These are phyloP conservation scores for Cryptococcus deneoformans DNA, from an alignment of 1,284 basidiomycete genomes.

Conservation along the genomic window DNA sequence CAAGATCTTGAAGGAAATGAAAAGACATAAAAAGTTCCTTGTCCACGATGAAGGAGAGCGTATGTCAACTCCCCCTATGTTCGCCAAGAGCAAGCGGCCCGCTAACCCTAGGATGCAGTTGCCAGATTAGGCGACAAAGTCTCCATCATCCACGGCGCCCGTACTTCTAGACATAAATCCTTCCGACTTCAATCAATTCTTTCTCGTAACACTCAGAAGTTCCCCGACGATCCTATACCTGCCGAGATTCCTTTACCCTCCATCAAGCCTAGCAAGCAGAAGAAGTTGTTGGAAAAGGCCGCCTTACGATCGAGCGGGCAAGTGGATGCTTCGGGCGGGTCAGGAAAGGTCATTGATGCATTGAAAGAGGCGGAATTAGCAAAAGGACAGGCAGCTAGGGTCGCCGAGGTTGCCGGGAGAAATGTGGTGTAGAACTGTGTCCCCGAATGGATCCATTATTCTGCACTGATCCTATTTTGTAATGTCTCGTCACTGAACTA, in stretches of 20 bases:
- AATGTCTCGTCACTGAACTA: too few relatives aligned
- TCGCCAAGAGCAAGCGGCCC: not conserved
- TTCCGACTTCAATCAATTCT: slow-evolving; percentile 26
- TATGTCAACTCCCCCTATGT: slow-evolving; percentile 16
- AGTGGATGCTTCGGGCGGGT: not conserved
- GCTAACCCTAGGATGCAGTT: slow-evolving; percentile 14
- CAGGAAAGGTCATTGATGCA: not conserved
- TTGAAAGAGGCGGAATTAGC: not conserved
- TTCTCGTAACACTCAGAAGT: slow-evolving; percentile 8
- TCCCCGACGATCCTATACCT: slow-evolving; percentile 13
- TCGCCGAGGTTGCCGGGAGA: not conserved
- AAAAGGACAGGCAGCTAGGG: not conserved
- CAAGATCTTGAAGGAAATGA: slow-evolving; percentile 21
- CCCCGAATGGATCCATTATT: too few relatives aligned
- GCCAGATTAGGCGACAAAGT: slow-evolving; percentile 36
- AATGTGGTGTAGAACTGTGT: too few relatives aligned
- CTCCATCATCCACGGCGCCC: slow-evolving; percentile 33
- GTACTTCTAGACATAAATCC: slow-evolving; percentile 30
- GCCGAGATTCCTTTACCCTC: slow-evolving; percentile 6
- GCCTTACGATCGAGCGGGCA: not conserved
- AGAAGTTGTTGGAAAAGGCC: not conserved
- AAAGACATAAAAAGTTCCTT: slow-evolving; percentile 39
- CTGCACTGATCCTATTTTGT: too few relatives aligned
- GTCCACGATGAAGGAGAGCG: slow-evolving; percentile 40
- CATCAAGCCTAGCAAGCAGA: slow-evolving; percentile 9